Conservation (phyloP, 495 filamentous ascomycete species). For the Gamarada debralockiae region DNA sequence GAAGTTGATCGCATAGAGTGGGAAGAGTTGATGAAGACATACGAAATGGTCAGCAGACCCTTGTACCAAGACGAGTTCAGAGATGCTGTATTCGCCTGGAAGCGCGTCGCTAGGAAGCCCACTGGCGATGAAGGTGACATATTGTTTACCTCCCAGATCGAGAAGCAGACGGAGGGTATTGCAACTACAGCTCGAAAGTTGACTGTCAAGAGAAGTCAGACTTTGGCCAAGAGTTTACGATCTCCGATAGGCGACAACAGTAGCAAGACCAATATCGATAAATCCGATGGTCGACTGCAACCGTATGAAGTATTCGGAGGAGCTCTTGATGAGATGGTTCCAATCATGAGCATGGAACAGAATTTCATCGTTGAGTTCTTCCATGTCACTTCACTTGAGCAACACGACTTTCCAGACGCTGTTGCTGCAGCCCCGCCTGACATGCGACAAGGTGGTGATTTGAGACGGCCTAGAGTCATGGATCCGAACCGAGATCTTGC, state of each 20-base stretch:
- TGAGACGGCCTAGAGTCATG: conserved; percentile 66
- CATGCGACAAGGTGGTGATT: conserved; percentile 61
- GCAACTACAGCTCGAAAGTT: conserved; percentile 76
- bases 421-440: conserved; percentile 62
- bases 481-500: conserved; percentile 84
- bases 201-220: conserved; percentile 84
- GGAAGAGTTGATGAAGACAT: conserved; percentile 72
- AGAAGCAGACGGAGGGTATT: conserved; percentile 58
- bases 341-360: conserved; percentile 82
- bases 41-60: conserved; percentile 68
- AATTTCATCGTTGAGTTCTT: conserved; percentile 95
- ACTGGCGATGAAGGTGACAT: conserved; percentile 82
- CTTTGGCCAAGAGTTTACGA: conserved; percentile 73
- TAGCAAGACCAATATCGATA: conserved; percentile 55
- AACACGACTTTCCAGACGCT: conserved; percentile 76
- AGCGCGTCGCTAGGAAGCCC: conserved; percentile 71
- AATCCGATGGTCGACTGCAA: conserved; percentile 63
- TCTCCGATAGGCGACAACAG: conserved; percentile 61
- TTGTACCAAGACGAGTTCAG: conserved; percentile 80
- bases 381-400: conserved; percentile 75
- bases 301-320: conserved; percentile 82
- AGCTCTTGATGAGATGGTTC: conserved; percentile 71
- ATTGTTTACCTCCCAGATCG: conserved; percentile 82
- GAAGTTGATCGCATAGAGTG: conserved; percentile 80
- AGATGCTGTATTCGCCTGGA: conserved; percentile 79